A percentile compares a stretch with the other conserved stretches of the same genome.
These are phyloP conservation scores for Omphalotus olearius DNA, from an alignment of 1,284 basidiomycete genomes.

Conservation along the genomic window DNA sequence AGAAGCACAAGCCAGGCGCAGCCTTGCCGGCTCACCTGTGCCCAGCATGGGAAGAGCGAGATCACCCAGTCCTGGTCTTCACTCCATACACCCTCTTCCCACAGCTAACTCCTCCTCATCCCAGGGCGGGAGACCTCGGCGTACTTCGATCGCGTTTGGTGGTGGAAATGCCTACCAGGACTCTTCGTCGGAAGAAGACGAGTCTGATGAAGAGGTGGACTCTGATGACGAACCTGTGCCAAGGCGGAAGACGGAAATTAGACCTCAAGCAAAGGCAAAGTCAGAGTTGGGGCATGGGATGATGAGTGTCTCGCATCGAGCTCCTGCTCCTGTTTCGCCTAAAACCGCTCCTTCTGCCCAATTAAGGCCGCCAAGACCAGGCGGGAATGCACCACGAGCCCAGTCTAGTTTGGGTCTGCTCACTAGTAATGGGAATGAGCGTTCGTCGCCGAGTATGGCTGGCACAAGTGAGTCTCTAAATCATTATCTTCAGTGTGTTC, in stretches of 20 bases:
- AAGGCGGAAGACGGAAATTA: background rate
- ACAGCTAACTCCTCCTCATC: slow-evolving; percentile 12
- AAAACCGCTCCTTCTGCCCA: slow-evolving; percentile 12
- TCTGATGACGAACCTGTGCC: slow-evolving; percentile 1
- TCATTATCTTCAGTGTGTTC: slow-evolving; percentile 2
- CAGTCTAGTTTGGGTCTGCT: slow-evolving; percentile 30
- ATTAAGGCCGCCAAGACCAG: slow-evolving; percentile 30
- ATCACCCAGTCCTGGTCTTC: slow-evolving; percentile 33
- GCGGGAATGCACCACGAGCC: slow-evolving; percentile 30
- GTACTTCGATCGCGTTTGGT: slow-evolving; percentile 6
- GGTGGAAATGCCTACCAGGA: background rate
- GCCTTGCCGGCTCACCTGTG: slow-evolving; percentile 55
- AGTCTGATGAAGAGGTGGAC: slow-evolving; percentile 14
- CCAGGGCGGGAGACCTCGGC: slow-evolving; percentile 10
- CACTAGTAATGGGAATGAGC: slow-evolving; percentile 22
- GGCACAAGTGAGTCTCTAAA: slow-evolving; percentile 9
- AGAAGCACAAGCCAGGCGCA: slow-evolving; percentile 67
- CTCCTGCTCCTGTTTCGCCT: too few relatives aligned
- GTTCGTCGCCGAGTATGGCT: slow-evolving; percentile 21
- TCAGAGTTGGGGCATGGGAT: slow-evolving; percentile 37
- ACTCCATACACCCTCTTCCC: slow-evolving; percentile 14
- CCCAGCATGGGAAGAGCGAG: slow-evolving; percentile 36
- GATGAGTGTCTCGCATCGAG: slow-evolving; percentile 9
- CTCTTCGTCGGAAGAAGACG: slow-evolving; percentile 12
- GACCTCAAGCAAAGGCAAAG: slow-evolving; percentile 21